Evolutionary conservation across 495 filamentous ascomycete genomes (phyloP).

Genomic region (Penicillium pancosmium): DNA sequence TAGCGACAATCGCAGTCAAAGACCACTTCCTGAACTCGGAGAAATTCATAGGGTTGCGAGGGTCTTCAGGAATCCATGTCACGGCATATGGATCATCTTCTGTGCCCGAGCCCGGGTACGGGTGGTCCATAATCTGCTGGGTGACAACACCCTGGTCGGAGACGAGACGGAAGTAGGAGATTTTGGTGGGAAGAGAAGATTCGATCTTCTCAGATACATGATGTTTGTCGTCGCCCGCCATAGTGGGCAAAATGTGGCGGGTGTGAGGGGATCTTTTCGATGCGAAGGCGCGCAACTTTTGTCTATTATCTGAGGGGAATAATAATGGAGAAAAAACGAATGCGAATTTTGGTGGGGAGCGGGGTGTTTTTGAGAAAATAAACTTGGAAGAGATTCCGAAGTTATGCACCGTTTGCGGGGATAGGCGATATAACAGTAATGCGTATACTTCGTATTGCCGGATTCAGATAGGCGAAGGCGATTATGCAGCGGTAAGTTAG

Average conservation of each 20-base stretch:
- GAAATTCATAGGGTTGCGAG: conserved; percentile 73
- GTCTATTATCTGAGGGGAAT: not conserved
- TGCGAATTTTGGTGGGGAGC: not conserved
- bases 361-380: conserved; percentile 7
- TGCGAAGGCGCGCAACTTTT: not conserved
- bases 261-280: not conserved
- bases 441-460: conserved; percentile 5
- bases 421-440: not conserved
- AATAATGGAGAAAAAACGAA: conserved; percentile 1
- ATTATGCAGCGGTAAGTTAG: not conserved
- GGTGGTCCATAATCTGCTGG: conserved; percentile 56
- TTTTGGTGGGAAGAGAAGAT: conserved; percentile 34
- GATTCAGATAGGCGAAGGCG: conserved; percentile 11
- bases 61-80: conserved; percentile 72
- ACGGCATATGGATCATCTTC: conserved; percentile 73
- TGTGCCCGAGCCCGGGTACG: conserved; percentile 72
- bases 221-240: conserved; percentile 32
- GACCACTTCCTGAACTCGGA: conserved; percentile 64
- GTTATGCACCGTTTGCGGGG: conserved; percentile 20
- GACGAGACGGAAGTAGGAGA: conserved; percentile 49
- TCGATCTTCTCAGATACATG: conserved; percentile 35
- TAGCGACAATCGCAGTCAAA: conserved; percentile 64
- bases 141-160: conserved; percentile 58
- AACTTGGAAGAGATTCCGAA: not conserved
- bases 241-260: conserved; percentile 24